Base-by-base conservation (phyloP, 164 flowering plant genomes). In the Tetrastigma voinierianum region DNA sequence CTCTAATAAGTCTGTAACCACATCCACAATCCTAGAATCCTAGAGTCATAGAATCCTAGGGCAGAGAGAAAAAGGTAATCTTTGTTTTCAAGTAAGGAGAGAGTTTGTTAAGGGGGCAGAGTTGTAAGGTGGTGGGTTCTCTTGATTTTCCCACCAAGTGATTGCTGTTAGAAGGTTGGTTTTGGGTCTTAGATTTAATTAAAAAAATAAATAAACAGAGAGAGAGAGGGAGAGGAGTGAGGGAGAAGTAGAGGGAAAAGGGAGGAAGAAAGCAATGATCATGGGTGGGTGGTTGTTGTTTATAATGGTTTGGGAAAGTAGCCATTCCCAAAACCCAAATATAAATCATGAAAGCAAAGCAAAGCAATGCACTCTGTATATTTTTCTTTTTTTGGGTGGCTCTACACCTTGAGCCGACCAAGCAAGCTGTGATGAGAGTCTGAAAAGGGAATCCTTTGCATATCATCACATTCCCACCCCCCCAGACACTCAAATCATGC, bases 331-430 rank as follows among this genome's bases (percentile, higher is more conserved):
- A 49, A 32, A 32, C 40, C 40, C 40, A 32, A 32, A 32, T 32
- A 32, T 16, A 46, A 65, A 76, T 76, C 57, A 76, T 76, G 76
- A 52, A 68, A 69, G 56, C 57, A n/a, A 68, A 69, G 56, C 57
- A n/a, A 14, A 17, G 64, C 73, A 68, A 32, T 32, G 40, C 40
- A 32, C 2, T 32, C 40, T 1, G 40, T 32, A 32, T 4, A 32
- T 32, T 32, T 46, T 45, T 52, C 61, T 51, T 73, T 72, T 62
- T 51, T 51, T 63, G 17, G 59, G 25, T 25, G 46, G 10, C 15
- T 14, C 51, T 23, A 15, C 51, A 10, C 43, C 61, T 65, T 58
- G 46, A 55, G 18, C 75, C 68, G 51, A 61, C 70, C 67, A 65
- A 52, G 54, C 67, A 65, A 52, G 54, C 58, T 17, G 64, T 64